These are phyloP conservation scores for Pterula multifida DNA, from an alignment of 1,284 basidiomycete genomes.

Conservation along the genomic window DNA sequence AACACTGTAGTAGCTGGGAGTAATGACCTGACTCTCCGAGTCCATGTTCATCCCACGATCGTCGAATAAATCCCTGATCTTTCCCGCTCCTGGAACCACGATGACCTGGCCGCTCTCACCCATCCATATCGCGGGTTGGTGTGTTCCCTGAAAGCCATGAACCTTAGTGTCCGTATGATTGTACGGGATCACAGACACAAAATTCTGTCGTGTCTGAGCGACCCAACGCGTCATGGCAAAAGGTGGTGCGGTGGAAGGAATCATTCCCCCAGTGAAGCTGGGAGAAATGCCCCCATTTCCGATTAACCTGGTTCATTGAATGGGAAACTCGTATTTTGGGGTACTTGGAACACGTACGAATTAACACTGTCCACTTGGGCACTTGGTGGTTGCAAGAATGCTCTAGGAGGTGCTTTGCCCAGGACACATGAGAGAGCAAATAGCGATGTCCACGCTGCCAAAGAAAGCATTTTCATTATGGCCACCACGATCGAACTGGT, in stretches of 20 bases:
- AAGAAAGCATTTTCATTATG: too few relatives aligned
- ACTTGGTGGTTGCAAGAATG: background rate
- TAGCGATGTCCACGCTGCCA: too few relatives aligned
- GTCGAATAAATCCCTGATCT: constrained; percentile 35
- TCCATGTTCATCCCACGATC: constrained; percentile 48
- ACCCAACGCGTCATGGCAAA: constrained; percentile 80
- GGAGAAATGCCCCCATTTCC: constrained; percentile 63
- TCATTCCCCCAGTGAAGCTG: constrained; percentile 57
- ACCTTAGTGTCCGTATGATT: constrained; percentile 55
- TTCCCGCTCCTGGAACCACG: constrained; percentile 49
- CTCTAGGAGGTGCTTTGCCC: background rate
- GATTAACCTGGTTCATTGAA: constrained; percentile 34
- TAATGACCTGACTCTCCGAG: constrained; percentile 48
- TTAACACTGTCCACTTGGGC: background rate
- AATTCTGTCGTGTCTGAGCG: constrained; percentile 58
- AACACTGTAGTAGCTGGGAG: constrained; percentile 59
- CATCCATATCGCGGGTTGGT: constrained; percentile 89
- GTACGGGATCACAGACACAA: constrained; percentile 69
- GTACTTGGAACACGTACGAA: background rate
- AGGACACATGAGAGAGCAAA: background rate
- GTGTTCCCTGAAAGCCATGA: constrained; percentile 69
- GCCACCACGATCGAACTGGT: too few relatives aligned
- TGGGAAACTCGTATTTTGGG: background rate
- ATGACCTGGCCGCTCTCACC: constrained; percentile 64
- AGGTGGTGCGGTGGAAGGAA: constrained; percentile 63